These are phyloP conservation scores for Kluyveromyces sp. DNA, from an alignment of 1,139 yeast genomes.

Conservation along the genomic window DNA sequence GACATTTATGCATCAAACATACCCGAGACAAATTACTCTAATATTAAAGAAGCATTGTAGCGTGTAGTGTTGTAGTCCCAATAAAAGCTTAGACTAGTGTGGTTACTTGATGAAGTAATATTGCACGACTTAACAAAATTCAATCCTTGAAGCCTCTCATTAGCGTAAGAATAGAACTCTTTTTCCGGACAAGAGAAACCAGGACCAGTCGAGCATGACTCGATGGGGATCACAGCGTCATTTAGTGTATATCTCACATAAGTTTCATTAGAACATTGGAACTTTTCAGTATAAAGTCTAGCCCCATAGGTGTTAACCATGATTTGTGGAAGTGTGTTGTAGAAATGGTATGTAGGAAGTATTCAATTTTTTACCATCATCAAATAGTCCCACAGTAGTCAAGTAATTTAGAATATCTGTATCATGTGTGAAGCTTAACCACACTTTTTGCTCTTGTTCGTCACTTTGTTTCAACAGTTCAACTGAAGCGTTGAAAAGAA, in stretches of 20 bases:
- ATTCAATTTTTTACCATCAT: constrained; percentile 20
- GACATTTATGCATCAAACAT: too few relatives aligned
- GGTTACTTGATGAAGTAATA: constrained; percentile 11
- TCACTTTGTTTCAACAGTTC: constrained; percentile 21
- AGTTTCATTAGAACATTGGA: constrained; percentile 30
- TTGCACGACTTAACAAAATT: constrained; percentile 34
- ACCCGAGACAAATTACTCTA: too few relatives aligned
- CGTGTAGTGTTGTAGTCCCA: constrained; percentile 21
- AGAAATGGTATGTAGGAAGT: constrained; percentile 38
- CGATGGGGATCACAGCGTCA: constrained; percentile 54
- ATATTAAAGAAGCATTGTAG: too few relatives aligned
- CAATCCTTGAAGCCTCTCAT: constrained; percentile 30
- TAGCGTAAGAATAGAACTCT: constrained; percentile 34
- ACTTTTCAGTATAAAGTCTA: constrained; percentile 45
- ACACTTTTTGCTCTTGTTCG: constrained; percentile 27
- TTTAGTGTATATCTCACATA: constrained; percentile 49
- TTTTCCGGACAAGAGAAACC: constrained; percentile 49
- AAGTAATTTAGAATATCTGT: constrained; percentile 45
- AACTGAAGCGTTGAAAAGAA: constrained; percentile 40
- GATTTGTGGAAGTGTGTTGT: constrained; percentile 13
- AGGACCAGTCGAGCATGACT: constrained; percentile 48
- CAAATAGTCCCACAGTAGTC: constrained; percentile 45
- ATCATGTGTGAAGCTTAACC: constrained; percentile 52
- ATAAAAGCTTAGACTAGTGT: constrained; percentile 21
- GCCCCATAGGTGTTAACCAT: constrained; percentile 47